A percentile compares a stretch with the other conserved stretches of the same genome.
Conservation (phyloP, 2,329 filamentous ascomycete genomes). For the Arachnomyces sp. region DNA sequence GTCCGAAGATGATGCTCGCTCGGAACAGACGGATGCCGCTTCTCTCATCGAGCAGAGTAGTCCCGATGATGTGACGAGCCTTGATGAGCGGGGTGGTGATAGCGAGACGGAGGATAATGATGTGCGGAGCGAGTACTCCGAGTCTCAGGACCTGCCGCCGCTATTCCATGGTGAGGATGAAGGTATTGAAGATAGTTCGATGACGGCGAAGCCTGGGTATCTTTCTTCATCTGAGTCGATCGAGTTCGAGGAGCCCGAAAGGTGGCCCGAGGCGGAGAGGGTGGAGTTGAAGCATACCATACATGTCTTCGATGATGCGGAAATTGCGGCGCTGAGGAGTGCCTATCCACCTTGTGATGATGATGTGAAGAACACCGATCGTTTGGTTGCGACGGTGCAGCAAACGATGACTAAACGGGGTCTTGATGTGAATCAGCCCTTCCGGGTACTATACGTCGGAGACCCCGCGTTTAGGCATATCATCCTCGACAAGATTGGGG, state of each 20-base stretch:
- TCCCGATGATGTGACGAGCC: conserved; percentile 38
- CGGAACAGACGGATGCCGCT: conserved; percentile 35
- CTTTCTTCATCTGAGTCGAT: conserved; percentile 30
- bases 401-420: conserved; percentile 36
- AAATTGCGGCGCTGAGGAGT: conserved; percentile 22
- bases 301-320: conserved; percentile 24
- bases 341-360: conserved; percentile 21
- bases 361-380: conserved; percentile 19
- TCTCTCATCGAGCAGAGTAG: conserved; percentile 36
- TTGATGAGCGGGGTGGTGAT: conserved; percentile 30
- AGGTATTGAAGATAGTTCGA: conserved; percentile 27
- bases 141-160: conserved; percentile 23
- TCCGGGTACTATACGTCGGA: conserved; percentile 37
- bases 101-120: conserved; percentile 29
- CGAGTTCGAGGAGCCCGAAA: conserved; percentile 35
- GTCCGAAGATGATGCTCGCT: conserved; percentile 37
- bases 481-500: conserved; percentile 40
- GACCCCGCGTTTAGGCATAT: conserved; percentile 30
- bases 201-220: conserved; percentile 27
- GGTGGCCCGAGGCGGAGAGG: conserved; percentile 30
- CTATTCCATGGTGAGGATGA: conserved; percentile 20
- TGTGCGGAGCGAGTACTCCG: conserved; percentile 21
- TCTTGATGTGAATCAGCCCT: conserved; percentile 34
- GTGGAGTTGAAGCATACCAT: conserved; percentile 37
- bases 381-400: conserved; percentile 33